Base-by-base conservation (phyloP, 2,329 filamentous ascomycete genomes). In the Alternaria arbusti region DNA sequence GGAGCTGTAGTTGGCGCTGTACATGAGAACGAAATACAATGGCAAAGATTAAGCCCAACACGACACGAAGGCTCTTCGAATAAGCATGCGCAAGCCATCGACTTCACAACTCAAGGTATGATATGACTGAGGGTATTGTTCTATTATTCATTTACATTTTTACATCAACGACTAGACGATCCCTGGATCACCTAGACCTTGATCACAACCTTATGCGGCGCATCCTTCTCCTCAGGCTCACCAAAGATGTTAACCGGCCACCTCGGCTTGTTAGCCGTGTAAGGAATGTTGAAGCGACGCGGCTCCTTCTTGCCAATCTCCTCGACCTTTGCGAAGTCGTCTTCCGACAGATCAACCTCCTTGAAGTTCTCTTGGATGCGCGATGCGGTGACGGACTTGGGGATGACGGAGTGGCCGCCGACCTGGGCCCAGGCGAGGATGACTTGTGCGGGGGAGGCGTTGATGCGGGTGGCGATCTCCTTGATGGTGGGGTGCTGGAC, bases 401-500 rank as follows among this genome's bases (percentile, higher is more conserved):
- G 75, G 40, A 77, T 77, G 55, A 77, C 74, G 17, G 66, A 70
- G 64, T 74, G 70, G 12, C 74, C 74, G 20, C 73, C 72, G 85
- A 96, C 93, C 17, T 93, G 96, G 30, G 92, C 88, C 94, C 94
- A 97, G 75, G 93, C 87, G 72, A 97, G 86, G 66, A 97, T 86
- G 47, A 97, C 86, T 85, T 97, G 93, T 20, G 91, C 90, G 11
- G 92, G 87, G 10, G 89, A 88, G 26, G 90, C 86, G 10, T 87
- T 84, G 12, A 88, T 85, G 69, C 86, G 85, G 71, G 86, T 83
- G 36, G 91, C 91, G 68, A 61, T 90, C 89, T 74, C 88, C 86
- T 80, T 91, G 84, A 86, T 91, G 89, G 74, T 90, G 85, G 76
- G 63, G 64, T 84, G 80, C 54, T 80, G 68, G 70, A 84, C 81